phyloP scores from a whole-genome alignment of 305 asterid genomes.

The Fraxinus albicans region DNA sequence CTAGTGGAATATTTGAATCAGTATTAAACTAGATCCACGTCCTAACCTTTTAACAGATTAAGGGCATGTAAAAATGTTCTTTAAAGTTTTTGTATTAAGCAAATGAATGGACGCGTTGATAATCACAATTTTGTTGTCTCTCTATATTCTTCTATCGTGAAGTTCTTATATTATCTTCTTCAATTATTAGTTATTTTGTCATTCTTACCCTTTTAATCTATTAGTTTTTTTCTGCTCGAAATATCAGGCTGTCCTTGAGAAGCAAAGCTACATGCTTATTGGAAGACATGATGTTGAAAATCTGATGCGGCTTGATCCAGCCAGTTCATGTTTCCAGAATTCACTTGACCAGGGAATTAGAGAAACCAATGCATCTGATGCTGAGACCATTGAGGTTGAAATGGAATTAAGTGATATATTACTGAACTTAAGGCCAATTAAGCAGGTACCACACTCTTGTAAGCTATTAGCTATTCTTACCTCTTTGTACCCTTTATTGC shows the following conservation, averaged over 20 bases:
- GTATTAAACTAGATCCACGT: conserved; percentile 12
- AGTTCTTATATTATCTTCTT: conserved; percentile 22
- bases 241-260: conserved; percentile 99
- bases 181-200: conserved; percentile 12
- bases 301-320: conserved; percentile 85
- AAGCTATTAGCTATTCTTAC: conserved; percentile 13
- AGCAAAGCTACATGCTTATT: conserved; percentile 98
- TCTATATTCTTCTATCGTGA: conserved; percentile 12
- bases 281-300: conserved; percentile 96
- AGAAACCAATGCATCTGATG: conserved; percentile 52
- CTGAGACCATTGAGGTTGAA: conserved; percentile 65
- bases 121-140: conserved; percentile 17
- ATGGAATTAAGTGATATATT: conserved; percentile 69
- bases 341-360: conserved; percentile 48
- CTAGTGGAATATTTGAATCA: conserved; percentile 5
- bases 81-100: not conserved
- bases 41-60: not conserved
- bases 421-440: conserved; percentile 85
- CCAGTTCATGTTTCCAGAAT: conserved; percentile 76
- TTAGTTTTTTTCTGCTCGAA: conserved; percentile 24
- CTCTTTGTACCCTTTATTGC: not conserved
- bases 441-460: conserved; percentile 62
- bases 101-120: not conserved
- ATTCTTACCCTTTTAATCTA: conserved; percentile 4
- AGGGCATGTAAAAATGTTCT: not conserved